A percentile compares a stretch with the other conserved stretches of the same genome.
These are phyloP conservation scores for Pyronema domesticum DNA, from an alignment of 495 filamentous ascomycete genomes.

Conservation along the genomic window DNA sequence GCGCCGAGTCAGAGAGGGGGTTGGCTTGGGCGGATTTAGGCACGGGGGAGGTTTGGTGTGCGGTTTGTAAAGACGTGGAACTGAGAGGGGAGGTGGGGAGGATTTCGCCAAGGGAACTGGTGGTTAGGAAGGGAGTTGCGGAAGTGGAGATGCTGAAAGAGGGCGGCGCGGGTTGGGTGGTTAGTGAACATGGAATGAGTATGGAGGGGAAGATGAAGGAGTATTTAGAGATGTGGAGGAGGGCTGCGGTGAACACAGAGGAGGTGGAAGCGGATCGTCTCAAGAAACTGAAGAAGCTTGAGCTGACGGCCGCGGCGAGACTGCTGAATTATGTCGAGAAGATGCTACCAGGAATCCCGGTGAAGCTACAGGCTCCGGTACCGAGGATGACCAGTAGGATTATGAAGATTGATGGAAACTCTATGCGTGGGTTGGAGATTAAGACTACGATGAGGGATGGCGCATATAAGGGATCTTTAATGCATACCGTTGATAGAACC, in stretches of 20 bases:
- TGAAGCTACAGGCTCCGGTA: constrained; percentile 70
- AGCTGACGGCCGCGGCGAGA: constrained; percentile 50
- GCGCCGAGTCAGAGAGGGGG: constrained; percentile 33
- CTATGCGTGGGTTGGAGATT: constrained; percentile 76
- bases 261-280: constrained; percentile 16
- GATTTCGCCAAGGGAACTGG: constrained; percentile 68
- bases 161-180: not conserved
- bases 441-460: constrained; percentile 62
- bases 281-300: constrained; percentile 31
- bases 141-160: not conserved
- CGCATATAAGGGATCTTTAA: constrained; percentile 57
- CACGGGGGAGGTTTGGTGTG: constrained; percentile 82
- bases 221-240: not conserved
- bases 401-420: constrained; percentile 84
- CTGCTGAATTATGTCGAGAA: constrained; percentile 68
- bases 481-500: constrained; percentile 76
- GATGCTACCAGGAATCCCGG: constrained; percentile 55
- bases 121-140: constrained; percentile 42
- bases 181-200: not conserved
- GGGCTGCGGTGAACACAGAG: not conserved
- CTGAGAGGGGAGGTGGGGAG: constrained; percentile 63
- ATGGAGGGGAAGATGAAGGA: not conserved
- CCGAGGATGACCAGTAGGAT: constrained; percentile 52
- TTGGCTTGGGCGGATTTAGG: constrained; percentile 90
- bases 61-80: constrained; percentile 52